Evolutionary conservation across 306 rosid genomes (phyloP).

Genomic region (Acacia confusa): DNA sequence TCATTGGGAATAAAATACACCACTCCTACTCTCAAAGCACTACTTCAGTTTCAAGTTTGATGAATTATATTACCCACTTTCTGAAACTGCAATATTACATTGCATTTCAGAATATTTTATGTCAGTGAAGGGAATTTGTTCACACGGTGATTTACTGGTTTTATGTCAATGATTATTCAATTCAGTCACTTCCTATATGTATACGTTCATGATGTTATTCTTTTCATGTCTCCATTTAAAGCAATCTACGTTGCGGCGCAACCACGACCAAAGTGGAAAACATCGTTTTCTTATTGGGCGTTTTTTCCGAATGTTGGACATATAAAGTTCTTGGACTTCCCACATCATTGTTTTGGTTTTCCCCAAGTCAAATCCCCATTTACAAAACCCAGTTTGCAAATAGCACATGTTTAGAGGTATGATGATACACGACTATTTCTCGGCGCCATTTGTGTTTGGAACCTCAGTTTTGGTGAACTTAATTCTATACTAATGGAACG

Average conservation of each 20-base stretch:
- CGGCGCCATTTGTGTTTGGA: too few species aligned
- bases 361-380: too few species aligned
- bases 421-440: too few species aligned
- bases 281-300: background rate
- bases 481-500: too few species aligned
- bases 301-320: too few species aligned
- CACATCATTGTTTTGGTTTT: too few species aligned
- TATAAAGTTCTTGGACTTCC: too few species aligned
- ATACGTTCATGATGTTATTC: background rate
- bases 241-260: background rate
- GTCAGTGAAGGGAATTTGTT: background rate
- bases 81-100: background rate
- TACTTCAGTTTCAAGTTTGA: background rate
- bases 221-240: too few species aligned
- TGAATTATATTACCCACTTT: background rate
- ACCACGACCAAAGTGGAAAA: background rate
- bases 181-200: background rate
- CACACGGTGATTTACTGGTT: background rate
- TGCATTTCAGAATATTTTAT: background rate
- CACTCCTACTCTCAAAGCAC: background rate
- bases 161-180: background rate
- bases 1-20: constrained; percentile 63
- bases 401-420: too few species aligned
- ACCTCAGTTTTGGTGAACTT: too few species aligned
- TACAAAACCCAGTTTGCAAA: too few species aligned